Conservation (phyloP, 257 asterid genomes). For the Fraxinus pennsylvanica region DNA sequence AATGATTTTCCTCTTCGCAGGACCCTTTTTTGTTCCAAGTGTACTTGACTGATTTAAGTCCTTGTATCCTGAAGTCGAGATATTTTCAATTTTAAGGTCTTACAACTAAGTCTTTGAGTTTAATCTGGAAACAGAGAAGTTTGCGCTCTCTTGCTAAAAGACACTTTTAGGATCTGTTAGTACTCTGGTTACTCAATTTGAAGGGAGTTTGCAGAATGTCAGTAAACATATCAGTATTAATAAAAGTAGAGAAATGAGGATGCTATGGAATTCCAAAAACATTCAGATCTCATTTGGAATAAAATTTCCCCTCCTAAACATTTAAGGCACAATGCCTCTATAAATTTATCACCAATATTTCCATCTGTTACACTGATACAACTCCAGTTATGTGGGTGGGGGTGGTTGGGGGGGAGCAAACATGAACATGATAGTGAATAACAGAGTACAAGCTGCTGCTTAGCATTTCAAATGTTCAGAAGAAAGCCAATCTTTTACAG, state of each 20-base stretch:
- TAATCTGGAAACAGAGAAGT: no score
- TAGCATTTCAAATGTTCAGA: conserved; percentile 34
- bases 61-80: no score
- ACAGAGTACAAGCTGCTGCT: conserved; percentile 7
- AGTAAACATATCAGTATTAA: not conserved
- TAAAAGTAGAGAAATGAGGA: not conserved
- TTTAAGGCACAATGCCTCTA: not conserved
- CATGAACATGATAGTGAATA: not conserved
- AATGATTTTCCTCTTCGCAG: no score
- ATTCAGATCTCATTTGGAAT: not conserved
- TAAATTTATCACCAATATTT: not conserved
- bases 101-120: no score
- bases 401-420: not conserved
- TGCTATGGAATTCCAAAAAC: not conserved
- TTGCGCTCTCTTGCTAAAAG: no score
- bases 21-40: no score
- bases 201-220: not conserved
- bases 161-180: no score
- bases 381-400: not conserved
- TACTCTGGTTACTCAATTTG: not conserved
- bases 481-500: conserved; percentile 70
- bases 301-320: not conserved
- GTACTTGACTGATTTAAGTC: no score
- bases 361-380: not conserved
- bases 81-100: no score